Evolutionary conservation across 768 basidiomycete species (phyloP).

Genomic region (Scleroderma citrinum): DNA sequence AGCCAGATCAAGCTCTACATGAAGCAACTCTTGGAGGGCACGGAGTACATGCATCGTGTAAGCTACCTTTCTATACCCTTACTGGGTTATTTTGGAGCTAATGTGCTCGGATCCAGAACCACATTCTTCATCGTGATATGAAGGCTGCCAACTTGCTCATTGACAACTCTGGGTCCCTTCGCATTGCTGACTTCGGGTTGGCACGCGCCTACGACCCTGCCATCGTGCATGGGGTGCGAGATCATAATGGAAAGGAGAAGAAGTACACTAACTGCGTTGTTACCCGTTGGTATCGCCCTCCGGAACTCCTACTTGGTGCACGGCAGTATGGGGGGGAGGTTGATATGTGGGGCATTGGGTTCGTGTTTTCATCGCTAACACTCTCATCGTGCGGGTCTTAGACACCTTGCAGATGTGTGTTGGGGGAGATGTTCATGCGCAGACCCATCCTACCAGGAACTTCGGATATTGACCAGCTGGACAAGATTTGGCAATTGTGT

Average conservation of each 20-base stretch:
- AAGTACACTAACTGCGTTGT: conserved; percentile 96
- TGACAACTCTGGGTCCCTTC: conserved; percentile 74
- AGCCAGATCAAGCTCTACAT: conserved; percentile 94
- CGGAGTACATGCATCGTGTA: conserved; percentile 92
- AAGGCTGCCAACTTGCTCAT: conserved; percentile 97
- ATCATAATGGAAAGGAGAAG: conserved; percentile 45
- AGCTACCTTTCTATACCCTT: conserved; percentile 23
- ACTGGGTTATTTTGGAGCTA: not conserved
- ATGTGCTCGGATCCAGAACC: conserved; percentile 53
- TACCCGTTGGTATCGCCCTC: conserved; percentile 92
- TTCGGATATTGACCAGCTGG: conserved; percentile 87
- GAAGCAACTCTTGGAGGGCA: conserved; percentile 93
- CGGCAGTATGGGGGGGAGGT: conserved; percentile 89
- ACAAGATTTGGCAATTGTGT: conserved; percentile 85
- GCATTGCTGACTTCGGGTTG: conserved; percentile 95
- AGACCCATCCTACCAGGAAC: conserved; percentile 83
- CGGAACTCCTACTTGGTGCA: conserved; percentile 86
- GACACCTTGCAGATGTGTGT: conserved; percentile 59
- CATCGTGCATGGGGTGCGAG: conserved; percentile 33
- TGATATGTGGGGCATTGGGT: conserved; percentile 98
- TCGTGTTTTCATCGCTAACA: conserved; percentile 21
- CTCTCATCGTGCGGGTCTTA: conserved; percentile 2
- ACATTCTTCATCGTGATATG: conserved; percentile 97
- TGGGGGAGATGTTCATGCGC: conserved; percentile 94
- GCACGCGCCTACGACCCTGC: conserved; percentile 72